Conservation (phyloP, 257 asterid genomes). For the Nicotiana benthamiana region DNA sequence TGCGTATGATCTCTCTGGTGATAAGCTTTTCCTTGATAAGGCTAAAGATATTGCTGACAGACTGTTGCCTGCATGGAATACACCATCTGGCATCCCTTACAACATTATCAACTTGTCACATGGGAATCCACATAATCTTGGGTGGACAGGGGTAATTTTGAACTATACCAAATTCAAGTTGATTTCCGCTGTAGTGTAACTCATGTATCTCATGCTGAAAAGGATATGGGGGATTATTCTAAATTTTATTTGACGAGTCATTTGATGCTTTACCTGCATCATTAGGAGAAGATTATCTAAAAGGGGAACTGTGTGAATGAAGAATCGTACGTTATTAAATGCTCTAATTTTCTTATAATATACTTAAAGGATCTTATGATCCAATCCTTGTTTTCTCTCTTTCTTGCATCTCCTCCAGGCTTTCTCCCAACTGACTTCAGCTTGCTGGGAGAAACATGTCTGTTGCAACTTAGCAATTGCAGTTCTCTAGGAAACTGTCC, state of each 20-base stretch:
- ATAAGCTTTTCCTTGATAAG: constrained; percentile 82
- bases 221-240: background rate
- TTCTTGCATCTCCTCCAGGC: background rate
- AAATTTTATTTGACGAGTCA: background rate
- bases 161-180: background rate
- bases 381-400: background rate
- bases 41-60: constrained; percentile 90
- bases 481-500: background rate
- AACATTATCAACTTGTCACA: constrained; percentile 74
- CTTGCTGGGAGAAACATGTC: background rate
- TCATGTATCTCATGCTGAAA: background rate
- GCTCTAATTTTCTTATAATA: background rate
- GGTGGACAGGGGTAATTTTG: constrained; percentile 91
- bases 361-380: background rate
- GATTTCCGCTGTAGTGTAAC: background rate
- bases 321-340: background rate
- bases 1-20: constrained; percentile 91
- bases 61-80: constrained; percentile 94
- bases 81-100: constrained; percentile 87
- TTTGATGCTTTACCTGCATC: background rate
- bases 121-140: constrained; percentile 92
- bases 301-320: background rate
- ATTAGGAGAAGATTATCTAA: background rate
- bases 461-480: background rate
- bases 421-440: background rate